Evolutionary conservation across 2,329 filamentous ascomycete genomes (phyloP), one percentile per base, ranked within the genome.

Genomic region (Mollisiaceae sp.): DNA sequence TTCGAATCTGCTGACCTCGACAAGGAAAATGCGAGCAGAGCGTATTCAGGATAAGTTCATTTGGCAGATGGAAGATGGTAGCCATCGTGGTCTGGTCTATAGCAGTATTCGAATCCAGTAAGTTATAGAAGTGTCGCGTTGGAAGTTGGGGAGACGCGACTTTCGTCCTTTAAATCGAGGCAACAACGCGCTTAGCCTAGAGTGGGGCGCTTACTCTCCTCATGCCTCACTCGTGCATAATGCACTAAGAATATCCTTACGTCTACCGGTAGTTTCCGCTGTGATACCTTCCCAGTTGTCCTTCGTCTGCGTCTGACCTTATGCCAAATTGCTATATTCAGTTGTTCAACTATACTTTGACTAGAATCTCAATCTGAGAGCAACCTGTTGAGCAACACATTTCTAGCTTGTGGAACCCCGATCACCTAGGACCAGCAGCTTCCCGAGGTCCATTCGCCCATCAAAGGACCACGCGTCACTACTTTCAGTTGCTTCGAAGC

Each of bases 1-100:
- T 80, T n/a, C 82, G 81, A 64, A 88, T 87, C 75, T 89, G 87
- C 58, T 80, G 77, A 57, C 86, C 84, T 63, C 87, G 82, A 66
- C 85, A 86, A 8, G 86, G 86, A 67, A 85, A 89, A 20, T 71
- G 77, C 55, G 82, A 75, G 36, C 79, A 72, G 8, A 89, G 72
- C 2, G 81, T 75, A 1, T 81, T 76, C 8, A 84, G 74, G 8
- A 85, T 69, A 41, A 80, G 74, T 71, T 88, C 85, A 59, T 84
- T 82, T 1, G 85, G 85, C 15, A 85, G 78, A 64, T 79, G 75
- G 72, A 87, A 87, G 18, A 83, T 73, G 6, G 78, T 73, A 2
- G 73, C 67, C 78, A 81, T 81, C 18, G 15, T 39, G 54, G 5
- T 22, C 32, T 15, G n/a, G 45, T 20, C n/a, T 24, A 20, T 18